Conservation (phyloP, 208 protist genomes). For the Porcisia deanei region DNA sequence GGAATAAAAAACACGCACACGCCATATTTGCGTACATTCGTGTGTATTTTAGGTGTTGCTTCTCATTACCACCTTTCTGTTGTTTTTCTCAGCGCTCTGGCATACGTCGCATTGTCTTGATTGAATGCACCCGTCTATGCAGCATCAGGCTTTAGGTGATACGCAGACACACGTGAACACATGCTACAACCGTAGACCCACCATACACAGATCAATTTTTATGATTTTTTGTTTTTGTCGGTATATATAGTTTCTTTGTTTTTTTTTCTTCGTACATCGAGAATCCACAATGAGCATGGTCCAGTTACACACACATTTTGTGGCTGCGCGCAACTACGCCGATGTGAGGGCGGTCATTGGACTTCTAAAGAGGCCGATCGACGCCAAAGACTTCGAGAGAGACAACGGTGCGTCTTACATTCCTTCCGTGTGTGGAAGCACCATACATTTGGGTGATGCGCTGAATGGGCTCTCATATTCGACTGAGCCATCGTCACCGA, state of each 20-base stretch:
- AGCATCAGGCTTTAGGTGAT: not conserved
- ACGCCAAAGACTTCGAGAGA: slow-evolving; percentile 12
- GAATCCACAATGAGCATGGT: slow-evolving; percentile 22
- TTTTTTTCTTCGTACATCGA: not conserved
- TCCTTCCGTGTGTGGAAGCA: slow-evolving; percentile 15
- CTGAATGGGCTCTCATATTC: slow-evolving; percentile 1
- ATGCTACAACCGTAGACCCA: not conserved
- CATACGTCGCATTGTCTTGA: not conserved
- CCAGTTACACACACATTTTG: slow-evolving; percentile 28
- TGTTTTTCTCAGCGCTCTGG: not conserved
- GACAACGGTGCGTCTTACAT: slow-evolving; percentile 19
- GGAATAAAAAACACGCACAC: too few species aligned
- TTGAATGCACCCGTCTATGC: not conserved
- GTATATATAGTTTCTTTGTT: not conserved
- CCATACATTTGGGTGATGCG: slow-evolving; percentile 25
- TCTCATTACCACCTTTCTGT: not conserved
- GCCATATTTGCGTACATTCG: too few species aligned
- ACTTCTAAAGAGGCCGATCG: slow-evolving; percentile 28
- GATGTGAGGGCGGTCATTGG: slow-evolving; percentile 20
- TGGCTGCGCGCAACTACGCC: slow-evolving; percentile 22
- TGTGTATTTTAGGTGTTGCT: not conserved
- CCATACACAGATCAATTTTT: too few species aligned
- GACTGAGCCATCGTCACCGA: not conserved
- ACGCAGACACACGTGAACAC: not conserved
- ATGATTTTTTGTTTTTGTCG: not conserved